These are phyloP conservation scores for Porpolomopsis calyptriformis DNA, from an alignment of 768 basidiomycete genomes.

Conservation along the genomic window DNA sequence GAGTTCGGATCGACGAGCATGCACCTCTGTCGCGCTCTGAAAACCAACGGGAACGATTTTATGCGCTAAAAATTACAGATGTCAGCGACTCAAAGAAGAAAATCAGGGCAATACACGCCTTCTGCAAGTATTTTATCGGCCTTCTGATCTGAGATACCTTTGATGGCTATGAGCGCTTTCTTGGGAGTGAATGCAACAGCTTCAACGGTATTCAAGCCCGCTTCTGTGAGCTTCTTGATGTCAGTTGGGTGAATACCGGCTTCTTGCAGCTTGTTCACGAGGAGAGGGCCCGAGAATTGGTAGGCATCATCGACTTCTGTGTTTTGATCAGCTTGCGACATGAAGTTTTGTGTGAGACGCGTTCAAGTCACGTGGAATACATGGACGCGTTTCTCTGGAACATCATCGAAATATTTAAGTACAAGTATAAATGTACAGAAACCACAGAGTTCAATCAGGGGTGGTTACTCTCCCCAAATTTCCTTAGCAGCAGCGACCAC, in stretches of 20 bases:
- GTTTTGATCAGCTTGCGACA: constrained; percentile 48
- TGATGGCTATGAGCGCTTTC: constrained; percentile 81
- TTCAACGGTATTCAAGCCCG: constrained; percentile 89
- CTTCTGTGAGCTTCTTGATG: constrained; percentile 89
- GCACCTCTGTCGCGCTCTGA: constrained; percentile 95
- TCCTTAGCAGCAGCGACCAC: constrained; percentile 35
- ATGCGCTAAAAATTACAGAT: constrained; percentile 44
- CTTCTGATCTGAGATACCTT: constrained; percentile 94
- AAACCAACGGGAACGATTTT: constrained; percentile 97
- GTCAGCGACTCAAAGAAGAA: constrained; percentile 4
- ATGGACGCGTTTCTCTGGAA: background rate
- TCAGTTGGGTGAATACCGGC: constrained; percentile 83
- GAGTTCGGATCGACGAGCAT: constrained; percentile 87
- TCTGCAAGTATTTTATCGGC: constrained; percentile 92
- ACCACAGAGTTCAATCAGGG: background rate
- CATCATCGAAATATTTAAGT: background rate
- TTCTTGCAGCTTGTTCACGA: constrained; percentile 78
- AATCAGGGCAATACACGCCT: constrained; percentile 40
- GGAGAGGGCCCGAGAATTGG: constrained; percentile 67
- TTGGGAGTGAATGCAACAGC: constrained; percentile 95
- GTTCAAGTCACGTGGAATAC: constrained; percentile 1
- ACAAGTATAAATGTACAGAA: no score
- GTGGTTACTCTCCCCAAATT: constrained; percentile 26
- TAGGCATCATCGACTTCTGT: constrained; percentile 38
- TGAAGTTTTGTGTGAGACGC: constrained; percentile 14